phyloP scores from a whole-genome alignment of 306 rosid genomes.

The Abrus precatorius region DNA sequence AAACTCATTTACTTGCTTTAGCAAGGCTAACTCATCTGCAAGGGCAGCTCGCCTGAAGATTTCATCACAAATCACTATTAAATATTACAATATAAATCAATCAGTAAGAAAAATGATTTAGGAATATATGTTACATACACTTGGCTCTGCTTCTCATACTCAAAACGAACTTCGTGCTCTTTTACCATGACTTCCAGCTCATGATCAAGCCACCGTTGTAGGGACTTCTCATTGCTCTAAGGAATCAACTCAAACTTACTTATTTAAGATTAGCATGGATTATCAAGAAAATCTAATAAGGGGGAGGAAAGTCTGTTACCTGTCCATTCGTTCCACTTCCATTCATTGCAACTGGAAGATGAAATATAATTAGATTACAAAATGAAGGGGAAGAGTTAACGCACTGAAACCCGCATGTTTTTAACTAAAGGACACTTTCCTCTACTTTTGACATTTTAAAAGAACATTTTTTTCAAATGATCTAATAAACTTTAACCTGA shows the following conservation, averaged over 20 bases:
- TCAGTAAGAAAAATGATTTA: conserved; percentile 12
- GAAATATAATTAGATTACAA: conserved; percentile 53
- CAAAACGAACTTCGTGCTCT: conserved; percentile 97
- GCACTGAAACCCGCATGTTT: conserved; percentile 31
- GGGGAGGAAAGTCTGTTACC: conserved; percentile 62
- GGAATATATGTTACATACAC: conserved; percentile 68
- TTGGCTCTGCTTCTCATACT: conserved; percentile 97
- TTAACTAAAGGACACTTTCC: conserved; percentile 35
- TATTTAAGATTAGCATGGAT: conserved; percentile 38
- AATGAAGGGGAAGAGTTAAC: conserved; percentile 6
- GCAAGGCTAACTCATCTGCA: conserved; percentile 91
- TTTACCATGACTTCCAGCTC: conserved; percentile 98
- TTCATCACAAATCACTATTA: conserved; percentile 34
- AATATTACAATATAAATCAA: conserved; percentile 33
- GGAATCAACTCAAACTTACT: conserved; percentile 48
- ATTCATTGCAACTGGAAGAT: conserved; percentile 66
- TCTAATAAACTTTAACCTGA: conserved; percentile 9
- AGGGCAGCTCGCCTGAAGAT: conserved; percentile 89
- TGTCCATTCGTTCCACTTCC: conserved; percentile 83
- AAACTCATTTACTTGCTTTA: conserved; percentile 86
- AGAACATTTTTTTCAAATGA: conserved; percentile 18
- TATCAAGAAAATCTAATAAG: conserved; percentile 42
- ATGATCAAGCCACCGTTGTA: conserved; percentile 95
- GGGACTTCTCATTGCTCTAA: conserved; percentile 87
- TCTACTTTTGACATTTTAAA: conserved; percentile 22